Base-by-base conservation (phyloP, 73 alveolate species). In the Paramecium sonneborni region DNA sequence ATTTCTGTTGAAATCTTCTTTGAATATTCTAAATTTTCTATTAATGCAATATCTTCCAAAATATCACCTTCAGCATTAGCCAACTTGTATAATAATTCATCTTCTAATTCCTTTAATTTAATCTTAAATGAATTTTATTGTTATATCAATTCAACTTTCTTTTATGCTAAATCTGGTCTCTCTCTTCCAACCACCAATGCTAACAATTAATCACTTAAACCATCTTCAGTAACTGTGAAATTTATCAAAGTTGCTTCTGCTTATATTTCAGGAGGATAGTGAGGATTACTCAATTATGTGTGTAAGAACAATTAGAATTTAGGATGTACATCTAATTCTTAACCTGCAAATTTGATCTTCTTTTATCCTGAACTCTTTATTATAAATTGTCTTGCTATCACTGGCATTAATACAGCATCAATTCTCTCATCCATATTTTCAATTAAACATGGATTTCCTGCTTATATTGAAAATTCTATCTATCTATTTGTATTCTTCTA, bases 201-300 rank as follows among this genome's bases (percentile, higher is more conserved):
- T 43, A 99, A 94, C 82, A 99, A 98, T 95, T 99, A 99, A 95
- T 99, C 99, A 91, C 98, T 99, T 58, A 99, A 95, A 95, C 99
- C 99, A 85, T 93, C 99, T 95, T 99, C 99, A 41, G 99, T 99
- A 85, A 99, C 99, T 39, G 99, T 98, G 96, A 98, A 99, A 98
- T 99, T 99, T 57, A 99, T 99, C 56, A 99, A 96, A 11, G 99
- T 97, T 74, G 99, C 97, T 92, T 99, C 99, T 3, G 99, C 99
- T 96, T 99, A 98, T 84, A 97, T 98, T 97, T 99, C 99, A 41
- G 99, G 99, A 12, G 99, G 99, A 86, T 99, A 99, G 92, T 99
- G 99, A 6, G 99, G 99, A 86, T 99, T 99, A 18, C 99, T 97
- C 67, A 99, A 95, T 96, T 99, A 97, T 38, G 99, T 99, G 95